Base-by-base conservation (phyloP, 257 asterid species). In the Primulina tabacum region DNA sequence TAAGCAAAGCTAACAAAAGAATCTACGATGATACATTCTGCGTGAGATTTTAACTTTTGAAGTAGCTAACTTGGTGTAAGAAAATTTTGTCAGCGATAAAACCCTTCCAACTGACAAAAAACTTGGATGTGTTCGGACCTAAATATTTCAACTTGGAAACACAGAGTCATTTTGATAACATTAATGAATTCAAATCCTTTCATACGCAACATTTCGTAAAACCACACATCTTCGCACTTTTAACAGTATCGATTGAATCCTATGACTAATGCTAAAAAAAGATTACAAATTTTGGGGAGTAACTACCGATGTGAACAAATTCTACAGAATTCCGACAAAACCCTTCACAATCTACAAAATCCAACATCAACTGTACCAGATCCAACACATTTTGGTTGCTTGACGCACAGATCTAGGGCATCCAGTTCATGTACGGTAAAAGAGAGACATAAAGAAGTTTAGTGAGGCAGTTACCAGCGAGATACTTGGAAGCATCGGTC, bases 391-490 rank as follows among this genome's bases (percentile, higher is more conserved):
- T 50, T 50, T 2, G 8, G 20, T 4, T 5, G 24, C 43, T 52
- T 1, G 24, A 57, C 32, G 30, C 29, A 29, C 33, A 65, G 64
- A 72, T 76, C 78, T 59, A 11, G 6, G 6, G 3, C 18, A 47
- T 8, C 8, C 3, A 6, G 10, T 43, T 0, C 18, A 12, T 3
- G 40, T 9, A 69, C 12, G 9, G 30, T 28, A 28, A 28, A 28
- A 28, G 30, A 28, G 4, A 28, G 30, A 28, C 30, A 32, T 38
- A 16, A 38, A 59, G 73, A n/a, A 21, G 5, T 57, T 4, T 12
- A 10, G 3, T 12, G 14, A 43, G 14, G 1, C 47, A 66, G 26
- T 75, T 52, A 83, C 97, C 91, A 17, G 21, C 57, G 21, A 50
- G 57, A 50, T 50, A 17, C 57, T 50, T 50, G 18, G 57, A 50